Evolutionary conservation across 2,329 filamentous ascomycete species (phyloP).

Genomic region (Colletotrichum cereale): DNA sequence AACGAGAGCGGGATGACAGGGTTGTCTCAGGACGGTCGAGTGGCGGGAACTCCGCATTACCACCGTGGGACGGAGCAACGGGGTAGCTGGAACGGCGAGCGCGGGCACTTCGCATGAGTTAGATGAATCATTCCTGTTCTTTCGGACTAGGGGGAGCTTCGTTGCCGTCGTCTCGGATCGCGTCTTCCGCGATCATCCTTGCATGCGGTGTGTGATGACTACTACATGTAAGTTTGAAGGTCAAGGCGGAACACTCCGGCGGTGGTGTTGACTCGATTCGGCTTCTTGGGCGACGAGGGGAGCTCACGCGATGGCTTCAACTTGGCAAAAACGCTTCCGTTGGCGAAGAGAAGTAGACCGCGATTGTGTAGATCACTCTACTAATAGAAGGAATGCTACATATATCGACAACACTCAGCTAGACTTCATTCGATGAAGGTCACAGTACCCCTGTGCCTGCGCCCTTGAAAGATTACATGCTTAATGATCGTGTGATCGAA

Average conservation of each 20-base stretch:
- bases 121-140: conserved; percentile 5
- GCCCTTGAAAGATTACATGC: not conserved
- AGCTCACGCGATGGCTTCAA: conserved; percentile 10
- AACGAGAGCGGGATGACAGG: not conserved
- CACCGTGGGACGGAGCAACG: not conserved
- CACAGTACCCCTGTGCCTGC: not conserved
- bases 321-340: not conserved
- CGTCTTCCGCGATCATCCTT: conserved; percentile 27
- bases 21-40: conserved; percentile 1
- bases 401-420: not conserved
- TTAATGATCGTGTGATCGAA: not conserved
- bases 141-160: conserved; percentile 16
- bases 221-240: not conserved
- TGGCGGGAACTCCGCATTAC: not conserved
- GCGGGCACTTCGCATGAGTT: conserved; percentile 25
- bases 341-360: no score
- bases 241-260: conserved; percentile 8
- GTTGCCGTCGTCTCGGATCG: not conserved
- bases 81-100: not conserved
- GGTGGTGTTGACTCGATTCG: not conserved
- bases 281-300: not conserved
- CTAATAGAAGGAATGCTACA: not conserved
- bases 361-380: not conserved
- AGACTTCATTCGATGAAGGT: not conserved
- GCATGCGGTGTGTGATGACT: not conserved